Base-by-base conservation (phyloP, 208 protist species). In the Willaertia magna region DNA sequence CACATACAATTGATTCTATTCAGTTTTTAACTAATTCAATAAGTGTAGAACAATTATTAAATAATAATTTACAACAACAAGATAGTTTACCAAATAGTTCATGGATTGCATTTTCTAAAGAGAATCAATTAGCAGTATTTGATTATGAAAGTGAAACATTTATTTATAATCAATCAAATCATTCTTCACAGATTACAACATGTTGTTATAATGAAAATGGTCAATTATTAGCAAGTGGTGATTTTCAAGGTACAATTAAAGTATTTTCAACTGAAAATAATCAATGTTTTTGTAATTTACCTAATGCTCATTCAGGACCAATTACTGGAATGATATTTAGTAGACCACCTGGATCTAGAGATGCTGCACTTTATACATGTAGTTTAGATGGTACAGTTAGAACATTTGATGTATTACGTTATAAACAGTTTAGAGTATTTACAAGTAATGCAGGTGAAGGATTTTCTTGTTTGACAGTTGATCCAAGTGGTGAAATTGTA, bases 231-330 rank as follows among this genome's bases (percentile, higher is more conserved):
- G 87, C 51, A 0, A 52, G 85, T 48, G 85, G 85, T 49, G 87
- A 74, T 39, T 20, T 43, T 30, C 11, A 88, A n/a, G 83, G 83
- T 26, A 87, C 84, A 11, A 46, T 88, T 26, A 88, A 88, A 52
- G n/a, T 88, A 39, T 87, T 22, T 26, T 46, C 81, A 61, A 74
- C 47, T 14, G 49, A 47, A 43, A 85, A 16, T 26, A 40, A 48
- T n/a, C 46, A 85, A 48, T 85, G 34, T 44, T 85, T 88, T 52
- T 34, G 59, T 6, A 88, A 86, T 9, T 74, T 88, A 18, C 55
- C 55, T 2, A 30, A 48, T 22, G 85, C 48, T 48, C 87, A 88
- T 20, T 85, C 16, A 7, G 34, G 40, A 18, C 18, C 84, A 26
- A 47, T 86, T 2, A 86, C 26, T 30, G 39, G 20, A 7, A 48